A percentile compares a stretch with the other conserved stretches of the same genome.
Conservation (phyloP, 352 stramenopile genomes). For the Thalassiosira oceanica region DNA sequence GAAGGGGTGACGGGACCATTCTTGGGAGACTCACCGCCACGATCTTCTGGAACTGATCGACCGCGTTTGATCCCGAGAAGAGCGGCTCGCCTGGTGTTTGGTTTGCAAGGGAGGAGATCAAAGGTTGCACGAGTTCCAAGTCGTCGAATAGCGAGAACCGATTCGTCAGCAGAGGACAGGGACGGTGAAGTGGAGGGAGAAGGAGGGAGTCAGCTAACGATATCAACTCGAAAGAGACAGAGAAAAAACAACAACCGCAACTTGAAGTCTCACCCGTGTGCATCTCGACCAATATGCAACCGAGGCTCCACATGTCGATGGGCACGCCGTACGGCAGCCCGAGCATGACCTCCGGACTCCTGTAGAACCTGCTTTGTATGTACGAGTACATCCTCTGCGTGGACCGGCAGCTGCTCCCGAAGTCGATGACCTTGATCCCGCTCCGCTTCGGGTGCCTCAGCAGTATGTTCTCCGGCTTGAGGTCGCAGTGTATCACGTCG, state of each 20-base stretch:
- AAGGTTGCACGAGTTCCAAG: slow-evolving; percentile 99
- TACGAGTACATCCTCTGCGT: slow-evolving; percentile 87
- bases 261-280: slow-evolving; percentile 90
- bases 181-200: slow-evolving; percentile 96
- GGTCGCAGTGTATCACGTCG: slow-evolving; percentile 40
- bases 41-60: slow-evolving; percentile 97
- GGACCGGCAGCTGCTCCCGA: slow-evolving; percentile 88
- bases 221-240: slow-evolving; percentile 89
- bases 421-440: slow-evolving; percentile 94
- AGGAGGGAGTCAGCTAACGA: slow-evolving; percentile 96
- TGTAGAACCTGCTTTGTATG: slow-evolving; percentile 87
- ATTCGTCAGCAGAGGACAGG: slow-evolving; percentile 96
- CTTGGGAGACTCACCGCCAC: slow-evolving; percentile 73
- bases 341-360: slow-evolving; percentile 89
- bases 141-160: slow-evolving; percentile 92
- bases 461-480: slow-evolving; percentile 62
- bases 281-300: slow-evolving; percentile 90
- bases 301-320: slow-evolving; percentile 90
- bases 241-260: slow-evolving; percentile 98
- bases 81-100: slow-evolving; percentile 98
- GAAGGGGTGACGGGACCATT: slow-evolving; percentile 37
- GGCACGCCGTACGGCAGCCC: slow-evolving; percentile 85
- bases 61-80: slow-evolving; percentile 93
- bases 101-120: slow-evolving; percentile 98
- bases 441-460: slow-evolving; percentile 88